Percentiles rank a stretch among this genome's conserved stretches.
These are phyloP conservation scores for Neurospora sp. DNA, from an alignment of 495 filamentous ascomycete species.

Conservation along the genomic window DNA sequence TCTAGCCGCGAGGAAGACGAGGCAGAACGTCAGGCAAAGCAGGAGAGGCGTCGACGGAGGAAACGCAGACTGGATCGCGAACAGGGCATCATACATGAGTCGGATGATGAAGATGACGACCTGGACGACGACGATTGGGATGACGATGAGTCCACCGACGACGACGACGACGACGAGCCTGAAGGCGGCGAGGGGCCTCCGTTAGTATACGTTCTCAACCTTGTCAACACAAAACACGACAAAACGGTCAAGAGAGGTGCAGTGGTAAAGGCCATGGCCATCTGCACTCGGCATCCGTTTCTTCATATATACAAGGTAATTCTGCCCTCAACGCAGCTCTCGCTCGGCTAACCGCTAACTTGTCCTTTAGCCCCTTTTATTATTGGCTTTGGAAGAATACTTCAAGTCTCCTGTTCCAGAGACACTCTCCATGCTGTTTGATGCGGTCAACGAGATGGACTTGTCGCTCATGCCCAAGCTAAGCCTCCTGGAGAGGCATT, in stretches of 20 bases:
- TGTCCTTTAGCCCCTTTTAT: constrained; percentile 60
- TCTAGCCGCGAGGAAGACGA: constrained; percentile 70
- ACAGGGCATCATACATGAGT: constrained; percentile 44
- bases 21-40: constrained; percentile 38
- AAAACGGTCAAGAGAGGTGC: constrained; percentile 85
- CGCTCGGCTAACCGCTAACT: constrained; percentile 15
- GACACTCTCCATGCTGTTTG: constrained; percentile 80
- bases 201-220: constrained; percentile 93
- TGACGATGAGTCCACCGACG: constrained; percentile 42
- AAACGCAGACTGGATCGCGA: constrained; percentile 34
- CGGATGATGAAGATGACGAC: constrained; percentile 35
- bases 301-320: constrained; percentile 94
- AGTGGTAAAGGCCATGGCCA: constrained; percentile 98
- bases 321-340: neutral
- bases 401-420: constrained; percentile 86
- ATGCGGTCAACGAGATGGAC: constrained; percentile 94
- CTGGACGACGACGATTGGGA: constrained; percentile 24
- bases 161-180: constrained; percentile 48
- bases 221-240: constrained; percentile 97
- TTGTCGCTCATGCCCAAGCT: constrained; percentile 86
- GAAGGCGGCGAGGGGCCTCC: constrained; percentile 69
- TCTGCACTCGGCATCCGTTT: constrained; percentile 97
- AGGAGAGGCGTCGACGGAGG: constrained; percentile 37
- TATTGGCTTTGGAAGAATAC: constrained; percentile 95
- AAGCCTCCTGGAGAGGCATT: constrained; percentile 69